phyloP scores from a whole-genome alignment of 1,284 basidiomycete species.

The Ceratobasidium sp. region DNA sequence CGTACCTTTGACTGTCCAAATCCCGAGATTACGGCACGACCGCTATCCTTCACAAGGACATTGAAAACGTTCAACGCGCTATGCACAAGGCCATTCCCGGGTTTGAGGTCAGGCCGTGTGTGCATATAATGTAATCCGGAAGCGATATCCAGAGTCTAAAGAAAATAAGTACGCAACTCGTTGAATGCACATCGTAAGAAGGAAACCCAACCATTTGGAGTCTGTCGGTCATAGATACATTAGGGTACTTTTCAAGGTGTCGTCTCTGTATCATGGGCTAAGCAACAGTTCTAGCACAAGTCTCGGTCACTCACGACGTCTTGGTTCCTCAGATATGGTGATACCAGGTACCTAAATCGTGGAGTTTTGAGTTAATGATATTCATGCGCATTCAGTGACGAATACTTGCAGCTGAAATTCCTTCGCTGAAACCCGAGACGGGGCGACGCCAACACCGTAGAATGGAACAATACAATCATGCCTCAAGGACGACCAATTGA shows the following conservation, averaged over 20 bases:
- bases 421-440: background rate
- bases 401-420: slow-evolving; percentile 34
- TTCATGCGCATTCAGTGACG: no score
- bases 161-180: background rate
- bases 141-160: slow-evolving; percentile 13
- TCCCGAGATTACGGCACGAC: slow-evolving; percentile 28
- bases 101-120: background rate
- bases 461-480: slow-evolving; percentile 36
- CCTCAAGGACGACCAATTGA: slow-evolving; percentile 27
- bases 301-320: slow-evolving; percentile 5
- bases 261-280: background rate
- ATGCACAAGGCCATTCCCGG: slow-evolving; percentile 27
- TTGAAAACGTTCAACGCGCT: slow-evolving; percentile 25
- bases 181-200: no score
- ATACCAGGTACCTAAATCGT: slow-evolving; percentile 21
- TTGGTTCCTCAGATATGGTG: slow-evolving; percentile 24
- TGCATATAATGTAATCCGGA: slow-evolving; percentile 31
- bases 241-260: slow-evolving; percentile 15
- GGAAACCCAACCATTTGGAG: slow-evolving; percentile 12
- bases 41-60: slow-evolving; percentile 36
- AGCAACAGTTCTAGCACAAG: no score
- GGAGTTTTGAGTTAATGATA: no score
- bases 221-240: background rate
- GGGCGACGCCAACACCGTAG: slow-evolving; percentile 17
- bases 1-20: slow-evolving; percentile 37